Evolutionary conservation across 2,329 filamentous ascomycete genomes (phyloP).

Genomic region (Trichoderma sp.): DNA sequence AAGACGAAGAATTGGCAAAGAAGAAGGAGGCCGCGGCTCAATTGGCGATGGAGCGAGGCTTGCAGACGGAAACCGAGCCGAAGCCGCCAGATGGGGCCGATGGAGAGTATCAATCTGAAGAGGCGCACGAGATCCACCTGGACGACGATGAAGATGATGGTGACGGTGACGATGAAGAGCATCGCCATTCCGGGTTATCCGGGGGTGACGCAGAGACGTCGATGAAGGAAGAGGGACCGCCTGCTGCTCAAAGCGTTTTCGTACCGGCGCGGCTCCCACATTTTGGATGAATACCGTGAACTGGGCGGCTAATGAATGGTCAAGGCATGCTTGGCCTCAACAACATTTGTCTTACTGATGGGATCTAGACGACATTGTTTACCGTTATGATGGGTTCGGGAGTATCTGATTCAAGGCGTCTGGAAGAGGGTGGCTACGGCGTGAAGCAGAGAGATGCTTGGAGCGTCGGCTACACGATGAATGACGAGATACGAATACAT

Average conservation of each 20-base stretch:
- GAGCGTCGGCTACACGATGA: conserved; percentile 1
- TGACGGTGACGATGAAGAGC: background rate
- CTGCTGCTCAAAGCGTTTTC: conserved; percentile 44
- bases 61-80: conserved; percentile 38
- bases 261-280: conserved; percentile 62
- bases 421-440: background rate
- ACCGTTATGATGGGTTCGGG: conserved; percentile 3
- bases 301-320: background rate
- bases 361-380: conserved; percentile 12
- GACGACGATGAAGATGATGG: conserved; percentile 9
- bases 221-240: conserved; percentile 32
- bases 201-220: conserved; percentile 34
- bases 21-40: conserved; percentile 56
- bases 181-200: conserved; percentile 9
- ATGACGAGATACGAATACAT: conserved; percentile 13
- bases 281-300: conserved; percentile 46
- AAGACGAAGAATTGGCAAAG: conserved; percentile 56
- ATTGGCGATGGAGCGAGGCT: conserved; percentile 54
- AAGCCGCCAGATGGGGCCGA: conserved; percentile 37
- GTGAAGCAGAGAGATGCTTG: background rate
- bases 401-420: background rate
- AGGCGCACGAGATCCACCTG: conserved; percentile 22
- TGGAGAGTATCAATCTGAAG: conserved; percentile 35
- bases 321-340: background rate
- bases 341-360: conserved; percentile 23